Base-by-base conservation (phyloP, 2,329 filamentous ascomycete genomes). In the Pochonia chlamydosporia region DNA sequence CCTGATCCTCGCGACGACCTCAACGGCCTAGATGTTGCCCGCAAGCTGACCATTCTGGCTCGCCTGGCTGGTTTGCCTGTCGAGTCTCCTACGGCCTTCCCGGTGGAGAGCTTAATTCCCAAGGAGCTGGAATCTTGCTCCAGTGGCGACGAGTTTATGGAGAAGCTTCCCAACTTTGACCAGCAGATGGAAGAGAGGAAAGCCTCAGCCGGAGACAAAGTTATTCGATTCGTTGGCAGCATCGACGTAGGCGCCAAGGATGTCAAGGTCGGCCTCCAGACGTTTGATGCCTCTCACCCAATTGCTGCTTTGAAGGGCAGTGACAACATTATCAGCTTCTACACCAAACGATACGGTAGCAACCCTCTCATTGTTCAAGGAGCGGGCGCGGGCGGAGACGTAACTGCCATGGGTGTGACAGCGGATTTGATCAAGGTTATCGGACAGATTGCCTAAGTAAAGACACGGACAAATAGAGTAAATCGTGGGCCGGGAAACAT, bases 241-340 rank as follows among this genome's bases (percentile, higher is more conserved):
- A 88, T 97, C 52, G 90, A 99, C 63, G 83, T 96, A 37, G 76
- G 73, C n/a, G 79, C 76, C 52, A 85, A 89, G 64, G 73, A 83
- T 57, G 87, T 97, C 65, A 95, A 91, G 74, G 93, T 99, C 49
- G 92, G 93, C 3, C 71, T 99, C 54, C 85, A 96, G 76, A 88
- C 86, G 70, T 91, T 90, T 58, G 90, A 95, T 56, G 82, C 81
- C 57, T 87, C 86, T 51, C 89, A 95, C 63, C 88, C 93, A 11
- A 96, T 99, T 70, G 93, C 93, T 13, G 86, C 87, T 41, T 76
- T 99, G 49, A 95, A 96, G 78, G 93, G 93, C 30, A 97, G 91
- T 67, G 93, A 97, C 66, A 99, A 99, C 74, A 95, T 99, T 65
- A 96, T 99, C 64, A 95, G 85, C 74, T 96, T 99, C 75, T 95